These are phyloP conservation scores for Martensiomyces pterosporus DNA, from an alignment of 192 early-diverging fungal genomes.

Conservation along the genomic window DNA sequence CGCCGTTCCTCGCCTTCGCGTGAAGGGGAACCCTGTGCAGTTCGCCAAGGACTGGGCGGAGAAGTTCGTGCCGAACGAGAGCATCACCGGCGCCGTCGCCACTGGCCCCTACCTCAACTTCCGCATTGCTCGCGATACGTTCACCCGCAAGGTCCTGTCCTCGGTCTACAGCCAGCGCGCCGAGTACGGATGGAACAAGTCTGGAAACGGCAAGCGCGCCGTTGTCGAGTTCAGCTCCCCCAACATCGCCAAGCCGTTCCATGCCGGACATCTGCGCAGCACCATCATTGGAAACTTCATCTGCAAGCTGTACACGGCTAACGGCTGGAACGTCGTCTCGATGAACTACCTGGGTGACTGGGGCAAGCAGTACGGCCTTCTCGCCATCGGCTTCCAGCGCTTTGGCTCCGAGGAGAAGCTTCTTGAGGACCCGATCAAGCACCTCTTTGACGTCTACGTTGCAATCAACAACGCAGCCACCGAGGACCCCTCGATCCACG, in stretches of 20 bases:
- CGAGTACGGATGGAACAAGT: constrained; percentile 62
- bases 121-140: constrained; percentile 54
- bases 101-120: constrained; percentile 77
- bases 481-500: constrained; percentile 65
- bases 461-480: constrained; percentile 74
- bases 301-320: constrained; percentile 72
- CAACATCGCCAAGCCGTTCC: constrained; percentile 99
- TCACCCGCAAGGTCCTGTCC: constrained; percentile 54
- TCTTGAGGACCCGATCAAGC: constrained; percentile 76
- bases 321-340: constrained; percentile 84
- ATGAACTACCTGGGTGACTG: constrained; percentile 99
- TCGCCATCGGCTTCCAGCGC: constrained; percentile 84
- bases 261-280: constrained; percentile 94
- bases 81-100: constrained; percentile 51
- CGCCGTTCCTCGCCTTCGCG: constrained; percentile 60
- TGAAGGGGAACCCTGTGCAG: constrained; percentile 67
- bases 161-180: constrained; percentile 53
- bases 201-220: constrained; percentile 67
- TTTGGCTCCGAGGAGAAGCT: constrained; percentile 80
- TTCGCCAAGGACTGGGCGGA: constrained; percentile 61
- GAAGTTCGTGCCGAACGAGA: constrained; percentile 58
- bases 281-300: constrained; percentile 98
- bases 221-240: constrained; percentile 94
- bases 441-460: constrained; percentile 92
- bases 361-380: constrained; percentile 98